Evolutionary conservation across 73 alveolate genomes (phyloP).

Genomic region (Paramecium caudatum): DNA sequence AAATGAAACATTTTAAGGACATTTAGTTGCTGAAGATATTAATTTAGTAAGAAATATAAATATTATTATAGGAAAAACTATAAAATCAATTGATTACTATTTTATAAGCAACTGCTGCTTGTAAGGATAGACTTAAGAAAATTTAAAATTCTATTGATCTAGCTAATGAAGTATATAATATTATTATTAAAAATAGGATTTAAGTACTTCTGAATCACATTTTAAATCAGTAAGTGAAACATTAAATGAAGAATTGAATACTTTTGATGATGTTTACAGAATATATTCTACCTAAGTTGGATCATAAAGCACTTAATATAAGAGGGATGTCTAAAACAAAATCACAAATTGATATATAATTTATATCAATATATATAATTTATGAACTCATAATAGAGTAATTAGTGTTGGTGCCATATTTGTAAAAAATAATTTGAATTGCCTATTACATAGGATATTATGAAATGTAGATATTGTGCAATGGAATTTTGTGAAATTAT

Average conservation of each 20-base stretch:
- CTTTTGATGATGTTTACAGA: constrained; percentile 70
- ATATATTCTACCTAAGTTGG: constrained; percentile 58
- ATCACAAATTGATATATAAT: constrained; percentile 38
- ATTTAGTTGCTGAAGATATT: constrained; percentile 50
- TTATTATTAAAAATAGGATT: constrained; percentile 23
- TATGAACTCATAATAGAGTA: not conserved
- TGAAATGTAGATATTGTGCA: constrained; percentile 58
- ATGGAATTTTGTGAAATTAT: constrained; percentile 67
- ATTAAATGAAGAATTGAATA: constrained; percentile 5
- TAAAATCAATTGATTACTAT: constrained; percentile 57
- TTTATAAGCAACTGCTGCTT: constrained; percentile 65
- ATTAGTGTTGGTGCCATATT: constrained; percentile 83
- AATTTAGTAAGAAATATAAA: not conserved
- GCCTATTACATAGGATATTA: not conserved
- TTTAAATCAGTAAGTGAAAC: constrained; percentile 42
- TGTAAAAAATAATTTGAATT: constrained; percentile 79
- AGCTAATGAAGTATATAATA: constrained; percentile 25
- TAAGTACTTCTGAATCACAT: constrained; percentile 4
- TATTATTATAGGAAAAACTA: constrained; percentile 26
- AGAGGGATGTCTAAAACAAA: constrained; percentile 27
- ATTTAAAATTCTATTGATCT: constrained; percentile 47
- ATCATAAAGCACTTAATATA: constrained; percentile 33
- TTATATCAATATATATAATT: constrained; percentile 21
- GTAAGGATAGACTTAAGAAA: constrained; percentile 60
- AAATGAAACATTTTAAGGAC: constrained; percentile 64